These are phyloP conservation scores for Mycena belliarum DNA, from an alignment of 768 basidiomycete species.

Conservation along the genomic window DNA sequence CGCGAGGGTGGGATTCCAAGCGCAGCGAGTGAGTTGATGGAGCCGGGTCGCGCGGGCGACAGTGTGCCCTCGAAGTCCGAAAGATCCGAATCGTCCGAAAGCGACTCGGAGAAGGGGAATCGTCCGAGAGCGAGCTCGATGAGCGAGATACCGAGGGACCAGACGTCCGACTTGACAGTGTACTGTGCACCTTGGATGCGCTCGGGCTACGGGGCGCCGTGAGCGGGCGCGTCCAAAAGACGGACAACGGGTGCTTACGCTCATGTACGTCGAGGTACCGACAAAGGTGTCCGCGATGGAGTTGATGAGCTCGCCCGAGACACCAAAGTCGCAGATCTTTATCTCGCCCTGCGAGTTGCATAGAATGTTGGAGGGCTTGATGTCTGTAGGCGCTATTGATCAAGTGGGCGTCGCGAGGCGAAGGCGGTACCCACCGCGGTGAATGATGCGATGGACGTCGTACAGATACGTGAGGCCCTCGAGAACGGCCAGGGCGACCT, in stretches of 20 bases:
- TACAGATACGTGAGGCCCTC: constrained; percentile 97
- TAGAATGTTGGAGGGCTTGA: constrained; percentile 98
- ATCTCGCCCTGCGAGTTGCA: constrained; percentile 93
- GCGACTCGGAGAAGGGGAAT: constrained; percentile 91
- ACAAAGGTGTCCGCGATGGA: constrained; percentile 99
- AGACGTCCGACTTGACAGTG: constrained; percentile 98
- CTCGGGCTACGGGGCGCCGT: constrained; percentile 68
- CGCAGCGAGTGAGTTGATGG: constrained; percentile 45
- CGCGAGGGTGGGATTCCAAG: constrained; percentile 37
- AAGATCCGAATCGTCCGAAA: constrained; percentile 74
- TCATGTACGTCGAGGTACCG: constrained; percentile 99
- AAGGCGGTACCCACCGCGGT: constrained; percentile 71
- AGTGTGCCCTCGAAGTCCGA: constrained; percentile 82
- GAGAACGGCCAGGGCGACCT: constrained; percentile 92
- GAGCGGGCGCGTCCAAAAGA: no score
- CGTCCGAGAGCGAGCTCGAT: constrained; percentile 96
- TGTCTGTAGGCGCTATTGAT: constrained; percentile 56
- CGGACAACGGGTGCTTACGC: constrained; percentile 57
- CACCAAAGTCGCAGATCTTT: constrained; percentile 99
- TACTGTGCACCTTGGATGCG: constrained; percentile 99
- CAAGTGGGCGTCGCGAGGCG: no score
- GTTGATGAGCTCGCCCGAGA: constrained; percentile 98
- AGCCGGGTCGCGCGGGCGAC: constrained; percentile 66
- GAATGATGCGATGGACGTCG: constrained; percentile 96
- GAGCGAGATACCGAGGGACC: constrained; percentile 96